Evolutionary conservation across 2,329 filamentous ascomycete genomes (phyloP).

Genomic region (Sclerotinia sclerotiorum): DNA sequence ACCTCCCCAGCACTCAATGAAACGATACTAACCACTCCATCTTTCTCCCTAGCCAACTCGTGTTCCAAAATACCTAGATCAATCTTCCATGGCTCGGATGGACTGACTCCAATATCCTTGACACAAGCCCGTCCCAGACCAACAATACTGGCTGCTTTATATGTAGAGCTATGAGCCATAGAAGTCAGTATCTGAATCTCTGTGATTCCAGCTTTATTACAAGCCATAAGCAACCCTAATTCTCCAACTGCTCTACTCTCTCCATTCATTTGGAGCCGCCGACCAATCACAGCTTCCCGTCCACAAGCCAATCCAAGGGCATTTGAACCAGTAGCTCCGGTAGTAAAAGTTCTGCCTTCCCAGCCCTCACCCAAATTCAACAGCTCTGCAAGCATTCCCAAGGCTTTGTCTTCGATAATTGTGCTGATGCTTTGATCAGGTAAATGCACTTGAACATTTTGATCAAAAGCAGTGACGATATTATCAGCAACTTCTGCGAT

Average conservation of each 20-base stretch:
- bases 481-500: conserved; percentile 81
- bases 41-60: conserved; percentile 50
- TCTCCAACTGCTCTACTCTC: conserved; percentile 58
- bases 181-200: conserved; percentile 78
- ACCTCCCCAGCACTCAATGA: conserved; percentile 84
- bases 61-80: conserved; percentile 65
- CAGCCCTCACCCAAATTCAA: conserved; percentile 59
- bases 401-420: conserved; percentile 69
- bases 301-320: conserved; percentile 67
- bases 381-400: conserved; percentile 68
- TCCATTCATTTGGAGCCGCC: conserved; percentile 39
- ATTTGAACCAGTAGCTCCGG: conserved; percentile 68
- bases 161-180: conserved; percentile 78
- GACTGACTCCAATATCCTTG: conserved; percentile 54
- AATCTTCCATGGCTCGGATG: conserved; percentile 64
- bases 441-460: conserved; percentile 82
- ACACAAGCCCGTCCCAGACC: conserved; percentile 73
- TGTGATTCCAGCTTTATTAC: conserved; percentile 60
- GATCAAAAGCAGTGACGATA: conserved; percentile 76
- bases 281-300: conserved; percentile 62
- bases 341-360: conserved; percentile 78
- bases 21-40: conserved; percentile 68
- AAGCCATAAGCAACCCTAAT: conserved; percentile 66
- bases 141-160: conserved; percentile 78
- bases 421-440: conserved; percentile 74